Base-by-base conservation (phyloP, 495 filamentous ascomycete species). In the Xylaria flabelliformis region DNA sequence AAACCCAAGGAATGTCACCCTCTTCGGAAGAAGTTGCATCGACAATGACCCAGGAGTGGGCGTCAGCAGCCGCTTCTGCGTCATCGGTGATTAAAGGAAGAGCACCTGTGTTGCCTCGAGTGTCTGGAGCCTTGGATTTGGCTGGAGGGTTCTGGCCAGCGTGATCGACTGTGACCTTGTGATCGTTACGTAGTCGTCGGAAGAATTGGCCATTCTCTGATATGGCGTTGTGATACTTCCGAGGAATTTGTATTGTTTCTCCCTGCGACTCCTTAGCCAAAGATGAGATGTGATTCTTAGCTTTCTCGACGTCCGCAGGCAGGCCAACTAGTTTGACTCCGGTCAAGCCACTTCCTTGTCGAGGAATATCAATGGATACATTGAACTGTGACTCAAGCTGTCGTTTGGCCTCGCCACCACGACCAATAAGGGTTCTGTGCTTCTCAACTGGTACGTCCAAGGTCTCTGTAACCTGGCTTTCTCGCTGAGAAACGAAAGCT, bases 81-180 rank as follows among this genome's bases (percentile, higher is more conserved):
- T 96, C 91, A 74, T 98, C 95, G 4, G 93, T 98, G 80, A 97
- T 98, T 72, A 98, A 81, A 42, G 95, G 97, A 51, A 97, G 87
- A 42, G 89, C 81, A 10, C 82, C 83, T 62, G 86, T 85, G 68
- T 89, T 88, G n/a, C 79, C 78, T 51, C 85, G 80, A 1, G 83
- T 76, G 74, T 81, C 77, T 19, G 76, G 74, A 26, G 80, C 81
- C 32, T 85, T 82, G 10, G 90, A 88, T 82, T 90, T 92, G 39
- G 88, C 75, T 6, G 96, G 96, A 1, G 91, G 83, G 41, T 90
- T 81, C 24, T 95, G 90, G 39, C 94, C 93, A 44, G 87, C 91
- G 76, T 98, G 95, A 80, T 97, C 94, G 64, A 99, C 93, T 0
- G 90, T 94, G 73, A 99, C 94, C 55, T 90, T 88, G 81, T 93